phyloP scores from a whole-genome alignment of 2,329 filamentous ascomycete genomes.

The Plenodomus tracheiphilus region DNA sequence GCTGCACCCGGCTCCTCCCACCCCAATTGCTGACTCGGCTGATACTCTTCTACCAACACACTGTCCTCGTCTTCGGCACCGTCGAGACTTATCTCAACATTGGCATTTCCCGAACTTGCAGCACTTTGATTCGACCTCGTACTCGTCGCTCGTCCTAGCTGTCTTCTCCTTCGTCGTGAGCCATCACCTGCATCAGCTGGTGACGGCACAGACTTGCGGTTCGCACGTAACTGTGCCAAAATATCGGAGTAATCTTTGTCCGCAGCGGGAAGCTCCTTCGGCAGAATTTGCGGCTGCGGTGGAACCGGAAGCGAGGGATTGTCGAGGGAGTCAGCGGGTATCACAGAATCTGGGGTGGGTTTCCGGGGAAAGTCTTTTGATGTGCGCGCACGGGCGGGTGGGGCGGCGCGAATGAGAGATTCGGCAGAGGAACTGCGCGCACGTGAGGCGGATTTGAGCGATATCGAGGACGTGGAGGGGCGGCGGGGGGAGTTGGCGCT shows the following conservation, averaged over 20 bases:
- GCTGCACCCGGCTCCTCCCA: conserved; percentile 45
- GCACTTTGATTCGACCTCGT: conserved; percentile 34
- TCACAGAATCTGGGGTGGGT: conserved; percentile 19
- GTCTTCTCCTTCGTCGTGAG: conserved; percentile 21
- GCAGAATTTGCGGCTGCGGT: conserved; percentile 6
- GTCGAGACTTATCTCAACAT: conserved; percentile 4
- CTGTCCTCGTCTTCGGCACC: conserved; percentile 21
- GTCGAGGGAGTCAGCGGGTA: conserved; percentile 25
- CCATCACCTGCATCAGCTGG: conserved; percentile 22
- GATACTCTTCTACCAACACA: conserved; percentile 28
- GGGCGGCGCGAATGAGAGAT: conserved; percentile 21
- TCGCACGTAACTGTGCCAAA: conserved; percentile 35
- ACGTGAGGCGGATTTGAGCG: conserved; percentile 19
- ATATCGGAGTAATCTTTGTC: conserved; percentile 40
- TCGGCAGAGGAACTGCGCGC: conserved; percentile 24
- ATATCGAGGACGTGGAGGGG: conserved; percentile 32
- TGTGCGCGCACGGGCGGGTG: conserved; percentile 9
- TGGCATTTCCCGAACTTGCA: conserved; percentile 26
- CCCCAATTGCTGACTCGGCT: conserved; percentile 42
- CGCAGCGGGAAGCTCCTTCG: conserved; percentile 15
- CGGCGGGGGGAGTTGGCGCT: conserved; percentile 36
- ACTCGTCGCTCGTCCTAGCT: conserved; percentile 39
- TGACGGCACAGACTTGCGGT: conserved; percentile 28
- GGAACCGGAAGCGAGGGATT: conserved; percentile 18
- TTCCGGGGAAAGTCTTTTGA: conserved; percentile 11